Conservation (phyloP, 805 yeast genomes). For the Vanderwaltozyma verrucispora region DNA sequence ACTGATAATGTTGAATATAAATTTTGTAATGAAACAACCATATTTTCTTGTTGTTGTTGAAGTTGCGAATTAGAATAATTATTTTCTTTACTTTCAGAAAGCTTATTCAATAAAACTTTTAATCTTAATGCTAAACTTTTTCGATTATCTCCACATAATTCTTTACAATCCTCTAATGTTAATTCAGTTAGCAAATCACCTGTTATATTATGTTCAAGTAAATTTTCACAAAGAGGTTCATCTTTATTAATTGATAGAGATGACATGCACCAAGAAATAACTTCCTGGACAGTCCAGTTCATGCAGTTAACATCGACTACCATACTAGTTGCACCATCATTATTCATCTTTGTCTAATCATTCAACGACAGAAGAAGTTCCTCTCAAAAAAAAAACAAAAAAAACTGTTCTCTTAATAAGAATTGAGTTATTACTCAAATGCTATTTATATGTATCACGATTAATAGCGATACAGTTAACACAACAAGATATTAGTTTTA, state of each 20-base stretch:
- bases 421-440: no score
- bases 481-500: no score
- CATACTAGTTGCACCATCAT: neutral
- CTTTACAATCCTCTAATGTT: slow-evolving; percentile 59
- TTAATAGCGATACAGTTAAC: no score
- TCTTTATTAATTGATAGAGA: slow-evolving; percentile 10
- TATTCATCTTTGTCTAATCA: no score
- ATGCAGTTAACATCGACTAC: slow-evolving; percentile 1
- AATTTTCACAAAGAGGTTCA: slow-evolving; percentile 8
- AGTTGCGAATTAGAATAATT: slow-evolving; percentile 6
- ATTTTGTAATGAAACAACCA: slow-evolving; percentile 21
- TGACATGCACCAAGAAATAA: slow-evolving; percentile 17
- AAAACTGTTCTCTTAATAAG: no score
- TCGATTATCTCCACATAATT: slow-evolving; percentile 46
- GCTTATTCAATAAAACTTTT: slow-evolving; percentile 47
- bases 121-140: slow-evolving; percentile 49
- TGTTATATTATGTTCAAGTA: slow-evolving; percentile 16
- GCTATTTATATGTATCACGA: no score
- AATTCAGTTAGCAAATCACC: slow-evolving; percentile 66
- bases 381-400: no score
- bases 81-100: slow-evolving; percentile 27
- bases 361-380: no score
- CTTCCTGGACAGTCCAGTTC: slow-evolving; percentile 21
- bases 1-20: slow-evolving; percentile 18
- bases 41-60: slow-evolving; percentile 24